Evolutionary conservation across 1,139 yeast genomes (phyloP), one percentile per base, ranked within the genome.

Genomic region (Casaregolazyma lundiana): DNA sequence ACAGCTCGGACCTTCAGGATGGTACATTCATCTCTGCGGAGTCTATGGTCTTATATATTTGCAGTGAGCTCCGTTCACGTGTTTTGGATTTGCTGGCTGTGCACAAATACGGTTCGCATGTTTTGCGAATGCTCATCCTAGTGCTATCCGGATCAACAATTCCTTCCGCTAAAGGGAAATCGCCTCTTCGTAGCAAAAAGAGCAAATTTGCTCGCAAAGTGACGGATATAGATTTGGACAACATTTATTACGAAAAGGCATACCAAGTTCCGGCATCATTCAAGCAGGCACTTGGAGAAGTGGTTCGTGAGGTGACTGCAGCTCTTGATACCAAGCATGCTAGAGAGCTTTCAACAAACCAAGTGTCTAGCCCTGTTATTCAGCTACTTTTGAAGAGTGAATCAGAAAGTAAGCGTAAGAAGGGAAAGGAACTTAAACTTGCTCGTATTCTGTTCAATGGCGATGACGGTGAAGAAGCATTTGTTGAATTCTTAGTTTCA

Each of bases 181-280:
- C 86, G 57, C 77, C 86, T 3, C 71, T 89, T 55, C 77, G 98
- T 62, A 85, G 95, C 37, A 88, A 88, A 60, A 87, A 80, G 62
- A 84, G 95, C 29, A 85, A 86, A 61, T 84, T 86, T 61, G 96
- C 97, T 1, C 78, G 97, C 64, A 89, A 89, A 64, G 85, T 86
- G 92, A 86, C 88, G 58, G 95, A 87, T 57, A 82, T 90, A 44
- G 96, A 86, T 58, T 82, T 75, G 51, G 53, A 55, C 9, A 39
- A 35, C 2, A n/a, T 24, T 4, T 63, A 53, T 11, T 49, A 48
- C 29, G 75, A 78, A 51, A 68, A 81, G 1, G 45, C 61, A 0
- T 86, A 79, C 62, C 87, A 82, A 64, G 80, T 81, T 1, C 96
- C 97, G 2, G 65, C 73, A 1, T 73, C 86, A 0, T 88, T 90